These are phyloP conservation scores for Cicer cuneatum DNA, from an alignment of 306 rosid species.

Conservation along the genomic window DNA sequence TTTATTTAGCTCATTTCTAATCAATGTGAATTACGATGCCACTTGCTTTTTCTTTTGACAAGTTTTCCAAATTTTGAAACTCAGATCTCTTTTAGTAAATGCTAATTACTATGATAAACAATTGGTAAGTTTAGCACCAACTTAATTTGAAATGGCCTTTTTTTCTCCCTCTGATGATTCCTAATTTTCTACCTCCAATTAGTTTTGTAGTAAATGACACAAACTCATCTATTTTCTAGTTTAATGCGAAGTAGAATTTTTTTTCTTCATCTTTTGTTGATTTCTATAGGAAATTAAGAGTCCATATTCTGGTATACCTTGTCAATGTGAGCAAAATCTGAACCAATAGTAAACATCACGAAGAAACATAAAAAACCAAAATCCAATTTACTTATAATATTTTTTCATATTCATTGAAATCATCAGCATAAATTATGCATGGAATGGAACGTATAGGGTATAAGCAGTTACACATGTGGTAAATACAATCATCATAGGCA, in stretches of 20 bases:
- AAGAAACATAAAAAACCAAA: neutral
- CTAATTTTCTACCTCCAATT: neutral
- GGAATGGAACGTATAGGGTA: slow-evolving; percentile 3
- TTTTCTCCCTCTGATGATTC: neutral
- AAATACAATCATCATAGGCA: neutral
- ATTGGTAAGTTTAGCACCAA: neutral
- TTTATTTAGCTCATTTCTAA: neutral
- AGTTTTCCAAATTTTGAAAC: neutral
- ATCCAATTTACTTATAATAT: neutral
- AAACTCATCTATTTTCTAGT: neutral
- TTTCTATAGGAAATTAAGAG: neutral
- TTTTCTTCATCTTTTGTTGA: neutral
- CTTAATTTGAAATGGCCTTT: neutral
- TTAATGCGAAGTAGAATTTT: neutral
- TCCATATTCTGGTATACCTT: neutral
- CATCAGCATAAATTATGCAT: slow-evolving; percentile 10
- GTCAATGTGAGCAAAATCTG: neutral
- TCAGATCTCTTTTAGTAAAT: neutral
- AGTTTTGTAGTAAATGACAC: neutral
- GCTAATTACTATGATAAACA: neutral
- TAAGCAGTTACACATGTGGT: slow-evolving; percentile 31
- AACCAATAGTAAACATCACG: neutral
- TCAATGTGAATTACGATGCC: neutral
- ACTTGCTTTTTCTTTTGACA: neutral
- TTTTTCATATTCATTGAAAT: neutral